Evolutionary conservation across 208 protist genomes (phyloP), one percentile per base, ranked within the genome.

Genomic region (Leishmania gerbilli): DNA sequence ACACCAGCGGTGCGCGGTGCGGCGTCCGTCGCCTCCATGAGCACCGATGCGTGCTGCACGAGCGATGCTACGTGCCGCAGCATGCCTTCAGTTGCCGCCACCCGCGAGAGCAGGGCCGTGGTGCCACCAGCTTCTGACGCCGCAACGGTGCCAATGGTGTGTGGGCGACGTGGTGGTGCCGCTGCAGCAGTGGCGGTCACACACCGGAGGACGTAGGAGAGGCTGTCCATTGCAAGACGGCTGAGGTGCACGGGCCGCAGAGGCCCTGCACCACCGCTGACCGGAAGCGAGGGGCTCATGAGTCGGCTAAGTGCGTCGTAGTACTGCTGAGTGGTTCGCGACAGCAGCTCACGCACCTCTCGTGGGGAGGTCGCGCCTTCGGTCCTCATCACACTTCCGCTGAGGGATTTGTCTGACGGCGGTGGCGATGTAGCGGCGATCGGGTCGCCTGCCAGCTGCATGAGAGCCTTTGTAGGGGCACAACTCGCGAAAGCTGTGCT

Each of bases 1-100:
- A n/a, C 72, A 62, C n/a, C n/a, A 51, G 51, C 37, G 15, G 53
- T 67, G 74, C 9, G 47, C 17, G 56, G 19, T 45, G 55, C 56
- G 34, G 34, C 34, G 9, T 60, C 34, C 9, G 56, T n/a, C 37
- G n/a, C 31, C 34, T 31, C 72, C 49, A 76, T 21, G 51, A 58
- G 68, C n/a, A 55, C 51, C 8, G 40, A 13, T 11, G 53, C 60
- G 51, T 65, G 40, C 47, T 55, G n/a, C 8, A 77, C 15, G n/a
- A 62, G 71, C 21, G 58, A 49, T n/a, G 78, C 60, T 7, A 74
- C 37, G 3, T 55, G 53, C 0, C 31, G 60, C 67, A 84, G 71
- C 37, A 79, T 72, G 21, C 69, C 74, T 8, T 80, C 84, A 2
- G 62, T 51, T 21, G 79, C 79, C 42, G 79, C 84, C 17, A 87